A percentile compares a stretch with the other conserved stretches of the same genome.
Evolutionary conservation across 495 filamentous ascomycete species (phyloP).

Genomic region (Chaetomidium leptoderma): DNA sequence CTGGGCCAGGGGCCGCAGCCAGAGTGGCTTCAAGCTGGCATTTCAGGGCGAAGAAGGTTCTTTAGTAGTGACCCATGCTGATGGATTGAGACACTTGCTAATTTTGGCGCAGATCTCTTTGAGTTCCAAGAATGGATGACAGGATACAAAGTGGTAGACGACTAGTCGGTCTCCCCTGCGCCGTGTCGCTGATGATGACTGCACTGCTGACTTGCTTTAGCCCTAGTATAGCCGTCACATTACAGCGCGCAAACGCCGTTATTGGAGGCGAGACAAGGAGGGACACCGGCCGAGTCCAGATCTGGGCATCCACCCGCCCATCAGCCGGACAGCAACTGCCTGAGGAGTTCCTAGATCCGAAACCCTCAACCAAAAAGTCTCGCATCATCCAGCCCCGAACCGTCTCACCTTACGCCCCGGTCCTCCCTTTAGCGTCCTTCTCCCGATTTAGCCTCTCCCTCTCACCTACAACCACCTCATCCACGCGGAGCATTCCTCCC

Average conservation of each 20-base stretch:
- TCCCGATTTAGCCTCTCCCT: constrained; percentile 6
- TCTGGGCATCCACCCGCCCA: constrained; percentile 9
- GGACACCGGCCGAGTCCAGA: constrained; percentile 6
- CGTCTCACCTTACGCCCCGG: not conserved
- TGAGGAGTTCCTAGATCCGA: not conserved
- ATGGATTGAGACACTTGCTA: not conserved
- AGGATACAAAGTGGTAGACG: constrained; percentile 23
- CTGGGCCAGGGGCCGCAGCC: not conserved
- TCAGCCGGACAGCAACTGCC: not conserved
- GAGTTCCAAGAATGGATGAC: constrained; percentile 20
- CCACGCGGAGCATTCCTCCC: not conserved
- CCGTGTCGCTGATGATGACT: no score
- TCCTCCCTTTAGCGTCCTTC: not conserved
- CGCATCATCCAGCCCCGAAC: not conserved
- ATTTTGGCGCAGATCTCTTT: constrained; percentile 11
- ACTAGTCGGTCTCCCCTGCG: constrained; percentile 12
- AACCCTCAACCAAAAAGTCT: not conserved
- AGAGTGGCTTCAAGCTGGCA: constrained; percentile 1
- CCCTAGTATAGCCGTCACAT: not conserved
- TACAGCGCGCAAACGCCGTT: not conserved
- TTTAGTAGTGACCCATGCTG: not conserved
- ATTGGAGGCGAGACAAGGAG: constrained; percentile 1
- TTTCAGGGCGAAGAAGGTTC: constrained; percentile 9
- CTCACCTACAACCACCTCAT: not conserved
- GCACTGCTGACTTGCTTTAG: not conserved